Percentiles rank a stretch among this genome's conserved stretches.
Conservation (phyloP, 352 stramenopile genomes). For the Phytophthora sp. region DNA sequence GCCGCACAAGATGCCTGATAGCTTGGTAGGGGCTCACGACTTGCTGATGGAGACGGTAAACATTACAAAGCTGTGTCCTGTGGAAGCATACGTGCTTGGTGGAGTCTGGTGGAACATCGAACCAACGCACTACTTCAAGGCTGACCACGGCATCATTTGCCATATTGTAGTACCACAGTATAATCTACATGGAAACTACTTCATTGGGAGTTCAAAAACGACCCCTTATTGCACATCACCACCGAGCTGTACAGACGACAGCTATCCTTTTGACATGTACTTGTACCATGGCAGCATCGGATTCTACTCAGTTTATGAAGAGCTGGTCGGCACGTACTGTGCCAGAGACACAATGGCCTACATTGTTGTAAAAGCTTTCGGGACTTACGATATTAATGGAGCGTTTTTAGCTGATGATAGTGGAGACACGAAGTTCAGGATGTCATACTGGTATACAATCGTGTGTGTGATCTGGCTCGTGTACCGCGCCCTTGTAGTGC, state of each 20-base stretch:
- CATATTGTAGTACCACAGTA: slow-evolving; percentile 11
- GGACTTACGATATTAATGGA: neutral
- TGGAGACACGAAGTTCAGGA: neutral
- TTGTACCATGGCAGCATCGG: neutral
- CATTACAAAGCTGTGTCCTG: slow-evolving; percentile 2
- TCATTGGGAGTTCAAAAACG: neutral
- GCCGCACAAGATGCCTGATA: slow-evolving; percentile 13
- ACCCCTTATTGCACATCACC: neutral
- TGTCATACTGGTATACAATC: neutral
- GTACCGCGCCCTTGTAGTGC: neutral
- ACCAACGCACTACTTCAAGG: slow-evolving; percentile 9
- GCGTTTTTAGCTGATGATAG: neutral
- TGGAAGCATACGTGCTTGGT: neutral
- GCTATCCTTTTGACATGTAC: neutral
- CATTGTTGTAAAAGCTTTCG: neutral
- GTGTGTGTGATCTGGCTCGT: neutral
- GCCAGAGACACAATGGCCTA: neutral
- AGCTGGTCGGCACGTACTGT: neutral
- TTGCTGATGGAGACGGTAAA: neutral
- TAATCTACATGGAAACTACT: slow-evolving; percentile 16
- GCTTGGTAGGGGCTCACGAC: neutral
- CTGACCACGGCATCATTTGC: neutral
- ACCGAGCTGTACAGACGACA: neutral
- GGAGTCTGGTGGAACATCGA: slow-evolving; percentile 8
- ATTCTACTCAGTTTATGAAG: neutral